Conservation (phyloP, 768 basidiomycete genomes). For the Russula sp. region DNA sequence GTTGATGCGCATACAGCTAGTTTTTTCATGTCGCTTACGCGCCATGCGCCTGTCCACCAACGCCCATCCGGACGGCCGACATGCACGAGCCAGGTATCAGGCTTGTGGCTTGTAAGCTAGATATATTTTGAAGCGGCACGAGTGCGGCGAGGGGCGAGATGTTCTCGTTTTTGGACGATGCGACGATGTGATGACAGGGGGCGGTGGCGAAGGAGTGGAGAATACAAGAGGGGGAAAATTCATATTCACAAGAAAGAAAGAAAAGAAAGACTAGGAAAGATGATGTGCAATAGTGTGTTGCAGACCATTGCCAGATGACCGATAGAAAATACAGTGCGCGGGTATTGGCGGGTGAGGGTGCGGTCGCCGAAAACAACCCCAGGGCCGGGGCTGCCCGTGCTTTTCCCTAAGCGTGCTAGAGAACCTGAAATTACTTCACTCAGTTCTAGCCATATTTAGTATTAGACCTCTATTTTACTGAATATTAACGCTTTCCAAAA, state of each 20-base stretch:
- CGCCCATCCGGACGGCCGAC: conserved; percentile 22
- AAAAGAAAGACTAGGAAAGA: neutral
- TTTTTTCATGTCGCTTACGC: conserved; percentile 7
- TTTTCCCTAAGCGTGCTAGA: too few relatives aligned
- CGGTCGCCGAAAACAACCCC: too few relatives aligned
- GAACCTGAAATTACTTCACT: too few relatives aligned
- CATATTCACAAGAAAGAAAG: conserved; percentile 10
- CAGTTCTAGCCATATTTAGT: too few relatives aligned
- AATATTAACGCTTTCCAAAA: too few relatives aligned
- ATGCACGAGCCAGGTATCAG: conserved; percentile 18
- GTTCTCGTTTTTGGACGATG: neutral
- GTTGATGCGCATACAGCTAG: conserved; percentile 7
- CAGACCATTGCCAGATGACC: neutral
- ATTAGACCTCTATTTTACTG: too few relatives aligned
- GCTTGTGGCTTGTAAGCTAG: conserved; percentile 9
- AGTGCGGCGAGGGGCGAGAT: conserved; percentile 14
- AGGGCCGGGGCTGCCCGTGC: too few relatives aligned
- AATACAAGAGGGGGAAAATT: neutral
- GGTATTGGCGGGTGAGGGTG: too few relatives aligned
- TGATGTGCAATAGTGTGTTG: neutral
- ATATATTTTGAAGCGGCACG: conserved; percentile 18
- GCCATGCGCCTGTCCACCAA: conserved; percentile 25
- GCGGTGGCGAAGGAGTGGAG: neutral
- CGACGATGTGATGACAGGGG: neutral
- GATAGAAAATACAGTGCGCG: too few relatives aligned